Base-by-base conservation (phyloP, 306 rosid species). In the Psophocarpus tetragonolobus region DNA sequence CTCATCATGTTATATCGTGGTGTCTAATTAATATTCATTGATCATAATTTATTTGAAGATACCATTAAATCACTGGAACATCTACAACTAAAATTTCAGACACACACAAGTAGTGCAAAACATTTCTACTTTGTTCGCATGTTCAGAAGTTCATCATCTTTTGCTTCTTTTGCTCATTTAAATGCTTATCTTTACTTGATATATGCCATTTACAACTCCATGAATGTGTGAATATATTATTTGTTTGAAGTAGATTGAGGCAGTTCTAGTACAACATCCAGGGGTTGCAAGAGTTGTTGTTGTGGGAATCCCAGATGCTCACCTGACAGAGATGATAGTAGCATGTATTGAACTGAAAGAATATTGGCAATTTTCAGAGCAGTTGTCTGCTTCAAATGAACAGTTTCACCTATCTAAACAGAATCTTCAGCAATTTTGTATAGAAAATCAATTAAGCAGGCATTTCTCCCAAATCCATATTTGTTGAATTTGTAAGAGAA, bases 251-350 rank as follows among this genome's bases (percentile, higher is more conserved):
- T 54, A 95, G 98, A 91, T 95, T 66, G 98, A 95, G 85, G 80
- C 87, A 66, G 77, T 84, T 82, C 84, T 95, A 32, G 73, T 74
- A 51, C 87, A 80, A 77, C 97, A 95, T 80, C 95, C 93, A 15
- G 97, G 97, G 62, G 79, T 95, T 66, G 64, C 78, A n/a, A 75
- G 84, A 29, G 81, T 38, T 75, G 93, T 89, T 45, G 70, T 88
- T 61, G 82, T 95, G 5, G 98, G 97, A 81, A 85, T 92, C 67
- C 97, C 97, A 20, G 92, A 92, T 68, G 48, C 86, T 70, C 87
- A 81, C 41, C 72, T 91, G 39, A 81, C 96, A 12, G 98, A 95
- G 79, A 86, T 68, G 88, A 90, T 87, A 30, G 83, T 77, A 24
- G 97, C 96, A 60, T 92, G 97, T 72, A 80, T 95, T 79, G 85